Conservation (phyloP, 768 basidiomycete genomes). For the Amanita subjunquillea region DNA sequence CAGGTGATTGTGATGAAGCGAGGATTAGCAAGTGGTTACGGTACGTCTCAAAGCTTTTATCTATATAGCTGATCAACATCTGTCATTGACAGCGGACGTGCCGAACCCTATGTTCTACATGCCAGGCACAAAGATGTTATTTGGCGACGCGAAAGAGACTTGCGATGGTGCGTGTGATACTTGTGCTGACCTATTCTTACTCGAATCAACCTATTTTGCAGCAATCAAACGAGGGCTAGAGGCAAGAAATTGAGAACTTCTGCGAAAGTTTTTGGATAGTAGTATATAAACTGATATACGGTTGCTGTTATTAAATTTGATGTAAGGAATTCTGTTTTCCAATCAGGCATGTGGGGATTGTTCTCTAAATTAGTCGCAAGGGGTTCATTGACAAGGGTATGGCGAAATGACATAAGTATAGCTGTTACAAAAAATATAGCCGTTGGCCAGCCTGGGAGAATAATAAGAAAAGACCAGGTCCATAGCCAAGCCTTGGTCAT, state of each 20-base stretch:
- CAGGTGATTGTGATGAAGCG: slow-evolving; percentile 91
- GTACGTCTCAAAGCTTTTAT: slow-evolving; percentile 25
- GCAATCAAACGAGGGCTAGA: slow-evolving; percentile 57
- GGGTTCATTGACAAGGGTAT: neutral
- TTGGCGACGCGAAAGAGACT: slow-evolving; percentile 86
- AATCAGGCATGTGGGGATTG: neutral
- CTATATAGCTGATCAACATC: slow-evolving; percentile 3
- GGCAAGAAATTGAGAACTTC: slow-evolving; percentile 8
- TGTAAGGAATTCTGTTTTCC: neutral
- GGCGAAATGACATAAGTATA: neutral
- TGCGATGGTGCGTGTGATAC: slow-evolving; percentile 56
- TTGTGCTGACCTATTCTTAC: neutral
- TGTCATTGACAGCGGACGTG: slow-evolving; percentile 54
- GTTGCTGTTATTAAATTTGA: slow-evolving; percentile 1
- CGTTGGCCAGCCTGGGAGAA: neutral
- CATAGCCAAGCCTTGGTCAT: neutral
- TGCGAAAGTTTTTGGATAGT: neutral
- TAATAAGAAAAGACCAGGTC: neutral
- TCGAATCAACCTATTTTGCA: slow-evolving; percentile 13
- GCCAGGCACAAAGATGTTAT: slow-evolving; percentile 83
- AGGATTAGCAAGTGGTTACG: slow-evolving; percentile 82
- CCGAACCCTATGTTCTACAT: slow-evolving; percentile 94
- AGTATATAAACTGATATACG: slow-evolving; percentile 1
- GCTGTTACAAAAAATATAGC: neutral
- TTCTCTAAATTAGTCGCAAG: neutral